These are phyloP conservation scores for Chrysosphaeria jannelii DNA, from an alignment of 2,329 filamentous ascomycete genomes.

Conservation along the genomic window DNA sequence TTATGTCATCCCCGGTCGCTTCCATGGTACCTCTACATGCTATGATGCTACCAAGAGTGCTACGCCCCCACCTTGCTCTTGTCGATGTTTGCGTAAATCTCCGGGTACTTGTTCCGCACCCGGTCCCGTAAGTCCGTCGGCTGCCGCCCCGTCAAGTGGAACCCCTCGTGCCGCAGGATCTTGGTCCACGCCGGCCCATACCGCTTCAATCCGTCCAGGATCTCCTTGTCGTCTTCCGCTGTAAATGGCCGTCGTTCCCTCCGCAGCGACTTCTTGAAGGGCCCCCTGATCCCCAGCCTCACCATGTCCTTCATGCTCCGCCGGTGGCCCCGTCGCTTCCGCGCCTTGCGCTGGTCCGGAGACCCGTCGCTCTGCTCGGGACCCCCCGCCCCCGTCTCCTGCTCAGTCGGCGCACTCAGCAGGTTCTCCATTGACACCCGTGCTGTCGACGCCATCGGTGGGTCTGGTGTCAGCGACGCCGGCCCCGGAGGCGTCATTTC, in stretches of 20 bases:
- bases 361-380: too few species aligned
- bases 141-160: constrained; percentile 24
- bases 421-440: constrained; percentile 23
- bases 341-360: constrained; percentile 7
- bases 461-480: too few species aligned
- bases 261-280: constrained; percentile 29
- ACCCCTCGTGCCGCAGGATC: constrained; percentile 28
- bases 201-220: constrained; percentile 24
- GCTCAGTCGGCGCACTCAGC: constrained; percentile 16
- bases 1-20: too few species aligned
- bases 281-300: constrained; percentile 25
- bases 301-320: constrained; percentile 14
- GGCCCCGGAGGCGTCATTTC: too few species aligned
- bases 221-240: constrained; percentile 29
- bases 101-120: constrained; percentile 31
- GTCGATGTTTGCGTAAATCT: constrained; percentile 23
- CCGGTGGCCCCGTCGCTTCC: constrained; percentile 12
- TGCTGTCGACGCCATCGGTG: too few species aligned
- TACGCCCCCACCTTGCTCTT: too few species aligned
- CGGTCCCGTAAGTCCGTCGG: constrained; percentile 33
- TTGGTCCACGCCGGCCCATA: constrained; percentile 35
- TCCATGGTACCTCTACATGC: too few species aligned
- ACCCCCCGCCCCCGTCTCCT: too few species aligned
- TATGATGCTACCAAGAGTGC: too few species aligned
- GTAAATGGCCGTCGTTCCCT: constrained; percentile 29